A percentile compares a stretch with the other conserved stretches of the same genome.
These are phyloP conservation scores for Talaromyces sp. DNA, from an alignment of 2,329 filamentous ascomycete genomes.

Conservation along the genomic window DNA sequence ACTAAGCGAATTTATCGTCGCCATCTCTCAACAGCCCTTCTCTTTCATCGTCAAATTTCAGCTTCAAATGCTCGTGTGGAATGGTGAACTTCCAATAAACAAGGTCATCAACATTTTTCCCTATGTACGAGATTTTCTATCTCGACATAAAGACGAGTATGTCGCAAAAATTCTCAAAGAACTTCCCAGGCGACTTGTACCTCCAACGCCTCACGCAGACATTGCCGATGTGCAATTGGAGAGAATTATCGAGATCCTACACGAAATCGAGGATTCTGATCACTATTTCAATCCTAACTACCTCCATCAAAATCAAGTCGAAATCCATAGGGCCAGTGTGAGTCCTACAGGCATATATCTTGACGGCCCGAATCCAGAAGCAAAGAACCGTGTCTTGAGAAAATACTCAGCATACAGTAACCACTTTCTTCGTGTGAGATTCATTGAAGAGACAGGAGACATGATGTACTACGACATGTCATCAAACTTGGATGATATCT, in stretches of 20 bases:
- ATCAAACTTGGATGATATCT: slow-evolving; percentile 17
- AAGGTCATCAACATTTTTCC: slow-evolving; percentile 47
- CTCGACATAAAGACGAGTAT: slow-evolving; percentile 29
- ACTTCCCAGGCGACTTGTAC: slow-evolving; percentile 50
- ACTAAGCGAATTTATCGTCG: slow-evolving; percentile 13
- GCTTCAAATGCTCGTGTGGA: slow-evolving; percentile 58
- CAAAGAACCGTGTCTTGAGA: slow-evolving; percentile 25
- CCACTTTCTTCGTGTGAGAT: slow-evolving; percentile 21
- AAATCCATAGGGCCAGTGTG: slow-evolving; percentile 53
- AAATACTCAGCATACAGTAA: slow-evolving; percentile 21
- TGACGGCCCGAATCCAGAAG: slow-evolving; percentile 51
- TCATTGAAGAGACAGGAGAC: slow-evolving; percentile 22
- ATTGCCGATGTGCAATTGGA: slow-evolving; percentile 37
- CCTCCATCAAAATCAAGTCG: slow-evolving; percentile 35
- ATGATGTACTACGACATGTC: slow-evolving; percentile 16
- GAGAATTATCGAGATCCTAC: slow-evolving; percentile 38
- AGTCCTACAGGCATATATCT: slow-evolving; percentile 56
- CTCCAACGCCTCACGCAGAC: slow-evolving; percentile 49
- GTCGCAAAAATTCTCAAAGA: slow-evolving; percentile 51
- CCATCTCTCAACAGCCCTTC: slow-evolving; percentile 21
- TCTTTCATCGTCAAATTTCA: slow-evolving; percentile 58
- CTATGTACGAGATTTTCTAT: slow-evolving; percentile 33
- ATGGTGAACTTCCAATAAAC: slow-evolving; percentile 56
- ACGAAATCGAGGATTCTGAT: slow-evolving; percentile 34
- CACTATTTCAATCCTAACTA: slow-evolving; percentile 1